Conservation (phyloP, 2,329 filamentous ascomycete genomes). For the Fusarium veterinarium region DNA sequence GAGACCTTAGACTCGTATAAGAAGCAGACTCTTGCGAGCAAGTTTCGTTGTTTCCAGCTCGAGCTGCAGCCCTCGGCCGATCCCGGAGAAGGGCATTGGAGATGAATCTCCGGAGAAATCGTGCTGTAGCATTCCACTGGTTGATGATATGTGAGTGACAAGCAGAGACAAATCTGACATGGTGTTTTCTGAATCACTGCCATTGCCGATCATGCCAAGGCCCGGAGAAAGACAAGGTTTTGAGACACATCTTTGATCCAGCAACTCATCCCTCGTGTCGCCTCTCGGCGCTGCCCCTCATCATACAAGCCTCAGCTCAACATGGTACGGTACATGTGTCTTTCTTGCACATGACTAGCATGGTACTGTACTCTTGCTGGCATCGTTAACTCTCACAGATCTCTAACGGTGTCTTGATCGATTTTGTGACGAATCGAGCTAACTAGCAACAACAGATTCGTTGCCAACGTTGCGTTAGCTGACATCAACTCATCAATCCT, state of each 20-base stretch:
- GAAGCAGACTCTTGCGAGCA: slow-evolving; percentile 1
- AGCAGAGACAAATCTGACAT: neutral
- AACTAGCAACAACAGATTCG: neutral
- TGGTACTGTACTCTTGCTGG: neutral
- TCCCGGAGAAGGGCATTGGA: neutral
- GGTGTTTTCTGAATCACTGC: neutral
- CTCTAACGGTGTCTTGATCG: neutral
- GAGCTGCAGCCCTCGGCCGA: neutral
- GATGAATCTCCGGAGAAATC: neutral
- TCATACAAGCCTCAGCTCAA: neutral
- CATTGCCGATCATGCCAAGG: slow-evolving; percentile 8
- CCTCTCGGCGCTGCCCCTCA: neutral
- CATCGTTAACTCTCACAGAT: neutral
- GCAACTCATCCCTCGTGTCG: slow-evolving; percentile 5
- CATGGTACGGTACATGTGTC: neutral
- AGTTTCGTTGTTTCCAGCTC: neutral
- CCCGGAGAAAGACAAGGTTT: neutral
- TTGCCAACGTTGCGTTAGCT: neutral
- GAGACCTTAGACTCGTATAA: neutral
- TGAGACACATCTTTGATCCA: slow-evolving; percentile 11
- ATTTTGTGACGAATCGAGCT: neutral
- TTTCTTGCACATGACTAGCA: neutral
- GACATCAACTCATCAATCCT: neutral
- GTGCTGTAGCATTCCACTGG: slow-evolving; percentile 11
- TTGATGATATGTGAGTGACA: neutral